Percentiles rank a stretch among this genome's conserved stretches.
phyloP scores from a whole-genome alignment of 768 basidiomycete species.

The Boletus sp. region DNA sequence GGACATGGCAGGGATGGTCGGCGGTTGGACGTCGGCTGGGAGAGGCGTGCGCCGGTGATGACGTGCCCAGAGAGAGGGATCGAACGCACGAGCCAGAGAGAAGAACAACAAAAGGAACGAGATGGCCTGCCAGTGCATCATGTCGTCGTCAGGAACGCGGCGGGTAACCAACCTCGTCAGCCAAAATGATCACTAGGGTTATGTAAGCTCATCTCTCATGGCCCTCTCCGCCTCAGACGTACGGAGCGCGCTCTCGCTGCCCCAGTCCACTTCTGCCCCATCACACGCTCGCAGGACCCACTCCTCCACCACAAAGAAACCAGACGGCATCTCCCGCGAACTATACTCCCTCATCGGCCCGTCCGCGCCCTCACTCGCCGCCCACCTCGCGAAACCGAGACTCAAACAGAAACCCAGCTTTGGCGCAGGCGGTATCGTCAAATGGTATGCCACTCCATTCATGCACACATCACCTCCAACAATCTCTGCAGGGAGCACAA shows the following conservation, averaged over 20 bases:
- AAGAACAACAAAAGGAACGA: no score
- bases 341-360: slow-evolving; percentile 95
- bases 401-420: slow-evolving; percentile 86
- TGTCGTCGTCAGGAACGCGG: no score
- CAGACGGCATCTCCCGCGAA: slow-evolving; percentile 90
- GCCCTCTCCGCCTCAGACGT: slow-evolving; percentile 76
- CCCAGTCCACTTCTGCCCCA: slow-evolving; percentile 32
- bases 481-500: slow-evolving; percentile 64
- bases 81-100: no score
- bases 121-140: no score
- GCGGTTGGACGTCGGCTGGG: no score
- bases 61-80: no score
- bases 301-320: slow-evolving; percentile 52
- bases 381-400: slow-evolving; percentile 76
- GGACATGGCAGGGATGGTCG: not conserved
- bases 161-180: no score
- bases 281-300: slow-evolving; percentile 46
- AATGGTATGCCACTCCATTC: slow-evolving; percentile 54
- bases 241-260: slow-evolving; percentile 75
- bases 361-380: slow-evolving; percentile 80
- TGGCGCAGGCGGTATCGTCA: slow-evolving; percentile 57
- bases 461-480: not conserved
- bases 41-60: no score
- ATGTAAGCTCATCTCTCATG: slow-evolving; percentile 37
- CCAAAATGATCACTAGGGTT: no score